phyloP scores from a whole-genome alignment of 257 asterid species.

The Agastache rugosa region DNA sequence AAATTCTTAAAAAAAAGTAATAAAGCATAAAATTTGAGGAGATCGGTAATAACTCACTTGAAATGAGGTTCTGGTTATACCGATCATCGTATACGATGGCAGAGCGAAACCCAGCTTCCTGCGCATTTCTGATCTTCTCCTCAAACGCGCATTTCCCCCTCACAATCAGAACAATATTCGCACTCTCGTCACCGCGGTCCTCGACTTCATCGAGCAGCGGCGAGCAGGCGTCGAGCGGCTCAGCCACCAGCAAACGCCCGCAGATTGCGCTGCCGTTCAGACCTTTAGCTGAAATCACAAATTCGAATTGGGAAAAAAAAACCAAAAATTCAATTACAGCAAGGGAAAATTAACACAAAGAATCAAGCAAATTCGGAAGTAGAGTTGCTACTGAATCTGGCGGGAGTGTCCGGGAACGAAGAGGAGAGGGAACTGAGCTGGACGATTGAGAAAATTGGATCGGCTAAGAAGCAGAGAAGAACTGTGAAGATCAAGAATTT shows the following conservation, averaged over 20 bases:
- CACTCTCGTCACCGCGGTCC: background rate
- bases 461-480: constrained; percentile 30
- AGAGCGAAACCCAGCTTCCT: constrained; percentile 43
- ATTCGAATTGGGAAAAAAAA: constrained; percentile 3
- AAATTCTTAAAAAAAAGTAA: background rate
- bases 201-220: constrained; percentile 32
- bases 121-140: constrained; percentile 46
- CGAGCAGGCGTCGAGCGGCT: constrained; percentile 42
- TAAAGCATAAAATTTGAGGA: background rate
- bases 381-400: constrained; percentile 36
- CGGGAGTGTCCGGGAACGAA: constrained; percentile 42
- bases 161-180: constrained; percentile 38
- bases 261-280: constrained; percentile 34
- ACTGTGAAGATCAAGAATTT: constrained; percentile 22
- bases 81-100: constrained; percentile 42
- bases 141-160: constrained; percentile 45
- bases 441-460: constrained; percentile 33
- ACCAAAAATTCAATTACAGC: background rate
- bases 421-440: constrained; percentile 31
- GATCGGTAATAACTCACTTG: constrained; percentile 30
- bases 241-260: constrained; percentile 40
- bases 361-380: background rate
- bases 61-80: constrained; percentile 37
- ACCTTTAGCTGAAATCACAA: constrained; percentile 20
- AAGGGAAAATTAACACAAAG: background rate